These are phyloP conservation scores for Aspergillus diversus DNA, from an alignment of 495 filamentous ascomycete genomes.

Conservation along the genomic window DNA sequence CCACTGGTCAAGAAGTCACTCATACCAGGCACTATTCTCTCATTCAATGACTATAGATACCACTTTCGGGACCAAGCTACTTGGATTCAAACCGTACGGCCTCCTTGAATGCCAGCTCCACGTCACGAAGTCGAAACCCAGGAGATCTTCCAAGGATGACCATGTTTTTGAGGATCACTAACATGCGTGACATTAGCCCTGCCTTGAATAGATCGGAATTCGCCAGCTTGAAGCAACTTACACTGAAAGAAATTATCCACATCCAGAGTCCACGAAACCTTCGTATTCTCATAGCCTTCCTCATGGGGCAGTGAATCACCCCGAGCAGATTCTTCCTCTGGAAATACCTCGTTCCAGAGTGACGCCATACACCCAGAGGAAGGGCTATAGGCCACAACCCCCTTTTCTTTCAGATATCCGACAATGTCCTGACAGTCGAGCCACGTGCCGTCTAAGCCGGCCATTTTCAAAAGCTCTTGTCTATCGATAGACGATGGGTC, in stretches of 20 bases:
- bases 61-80: too few species aligned
- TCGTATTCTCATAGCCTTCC: not conserved
- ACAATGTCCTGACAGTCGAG: slow-evolving; percentile 76
- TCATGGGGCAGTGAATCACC: too few species aligned
- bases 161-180: slow-evolving; percentile 18
- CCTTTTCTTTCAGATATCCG: slow-evolving; percentile 32
- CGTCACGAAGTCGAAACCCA: slow-evolving; percentile 23
- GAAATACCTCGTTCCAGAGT: not conserved
- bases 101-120: slow-evolving; percentile 21
- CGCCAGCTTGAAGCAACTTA: slow-evolving; percentile 3
- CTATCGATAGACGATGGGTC: not conserved
- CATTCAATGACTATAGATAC: too few species aligned
- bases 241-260: slow-evolving; percentile 17
- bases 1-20: too few species aligned
- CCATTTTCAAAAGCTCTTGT: slow-evolving; percentile 16
- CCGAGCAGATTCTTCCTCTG: not conserved
- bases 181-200: not conserved
- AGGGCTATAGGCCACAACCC: slow-evolving; percentile 27
- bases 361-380: slow-evolving; percentile 8
- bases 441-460: slow-evolving; percentile 67
- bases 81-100: slow-evolving; percentile 7
- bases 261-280: slow-evolving; percentile 12
- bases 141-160: slow-evolving; percentile 25
- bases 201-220: not conserved
- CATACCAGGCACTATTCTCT: too few species aligned